Base-by-base conservation (phyloP, 2,329 filamentous ascomycete species). In the Clonostachys rhizophaga region DNA sequence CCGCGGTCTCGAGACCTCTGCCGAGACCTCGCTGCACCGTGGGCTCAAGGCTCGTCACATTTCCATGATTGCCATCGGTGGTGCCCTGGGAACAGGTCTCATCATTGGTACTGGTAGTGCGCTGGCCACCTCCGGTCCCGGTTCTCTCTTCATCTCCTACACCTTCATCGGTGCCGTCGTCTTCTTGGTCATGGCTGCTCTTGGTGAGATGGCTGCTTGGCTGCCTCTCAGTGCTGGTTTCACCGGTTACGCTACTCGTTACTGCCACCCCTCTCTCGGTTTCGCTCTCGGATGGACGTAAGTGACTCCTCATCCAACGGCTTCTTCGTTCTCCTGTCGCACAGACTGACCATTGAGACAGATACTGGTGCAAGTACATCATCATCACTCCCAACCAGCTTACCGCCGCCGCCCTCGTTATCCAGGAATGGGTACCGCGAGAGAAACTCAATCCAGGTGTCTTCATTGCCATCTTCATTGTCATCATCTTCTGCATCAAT, bases 121-220 rank as follows among this genome's bases (percentile, higher is more conserved):
- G 4, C 70, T 79, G 30, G 74, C 72, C 18, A 69, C 75, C 54
- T 72, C 73, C 44, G 75, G 75, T 1, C 86, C 86, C 44, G 86
- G 71, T 17, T 81, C 84, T 10, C 81, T 89, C 61, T 74, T 89
- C 55, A 85, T 90, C 61, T 83, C 83, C 10, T 90, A 89, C 67
- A 74, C 79, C 36, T 63, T 86, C 51, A 78, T 89, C 54, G 86
- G 86, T 54, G 67, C 85, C 42, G 67, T 94, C 50, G 89, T 92
- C 54, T 94, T 84, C 65, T 70, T 90, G 40, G 88, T 94, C 55
- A 91, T 94, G 87, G 84, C 83, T 49, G 84, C 81, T 48, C 79
- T 94, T 5, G 89, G 88, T 52, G 88, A 92, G 66, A 94, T 94
- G 87, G 87, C 88, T 9, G 80, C 88, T 45, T 94, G 87, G 86